phyloP scores from a whole-genome alignment of 192 early-diverging fungal genomes.

The Jimgerdemannia flammicorona region DNA sequence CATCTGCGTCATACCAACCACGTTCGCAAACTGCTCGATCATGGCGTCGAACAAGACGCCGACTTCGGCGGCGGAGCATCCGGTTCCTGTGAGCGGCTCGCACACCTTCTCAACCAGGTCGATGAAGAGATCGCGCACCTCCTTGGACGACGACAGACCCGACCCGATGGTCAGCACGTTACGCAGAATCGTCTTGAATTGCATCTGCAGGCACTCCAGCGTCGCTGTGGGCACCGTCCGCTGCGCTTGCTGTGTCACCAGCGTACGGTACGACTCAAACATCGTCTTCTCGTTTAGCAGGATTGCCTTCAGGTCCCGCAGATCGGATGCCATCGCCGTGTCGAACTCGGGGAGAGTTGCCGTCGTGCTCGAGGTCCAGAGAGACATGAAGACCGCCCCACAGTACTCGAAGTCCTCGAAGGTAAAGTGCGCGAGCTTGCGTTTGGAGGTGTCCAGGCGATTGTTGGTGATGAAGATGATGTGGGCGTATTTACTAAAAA shows the following conservation, averaged over 20 bases:
- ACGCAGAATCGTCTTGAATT: constrained; percentile 30
- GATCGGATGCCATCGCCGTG: constrained; percentile 28
- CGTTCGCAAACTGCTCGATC: constrained; percentile 11
- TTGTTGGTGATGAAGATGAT: constrained; percentile 36
- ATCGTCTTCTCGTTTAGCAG: constrained; percentile 25
- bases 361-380: constrained; percentile 23
- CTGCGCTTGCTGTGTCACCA: constrained; percentile 19
- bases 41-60: background rate
- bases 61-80: background rate
- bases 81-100: background rate
- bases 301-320: constrained; percentile 25
- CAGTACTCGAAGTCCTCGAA: constrained; percentile 34
- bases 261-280: constrained; percentile 26
- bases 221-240: background rate
- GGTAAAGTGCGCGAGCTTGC: constrained; percentile 33
- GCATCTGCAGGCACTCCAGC: constrained; percentile 10
- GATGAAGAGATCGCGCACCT: constrained; percentile 29
- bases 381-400: constrained; percentile 29
- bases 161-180: constrained; percentile 30
- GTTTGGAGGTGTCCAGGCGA: constrained; percentile 37
- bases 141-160: constrained; percentile 31
- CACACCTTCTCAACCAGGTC: constrained; percentile 26
- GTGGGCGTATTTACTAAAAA: constrained; percentile 33
- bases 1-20: constrained; percentile 18
- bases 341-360: constrained; percentile 34